Base-by-base conservation (phyloP, 2,329 filamentous ascomycete species). In the Hansfordia pulvinata region DNA sequence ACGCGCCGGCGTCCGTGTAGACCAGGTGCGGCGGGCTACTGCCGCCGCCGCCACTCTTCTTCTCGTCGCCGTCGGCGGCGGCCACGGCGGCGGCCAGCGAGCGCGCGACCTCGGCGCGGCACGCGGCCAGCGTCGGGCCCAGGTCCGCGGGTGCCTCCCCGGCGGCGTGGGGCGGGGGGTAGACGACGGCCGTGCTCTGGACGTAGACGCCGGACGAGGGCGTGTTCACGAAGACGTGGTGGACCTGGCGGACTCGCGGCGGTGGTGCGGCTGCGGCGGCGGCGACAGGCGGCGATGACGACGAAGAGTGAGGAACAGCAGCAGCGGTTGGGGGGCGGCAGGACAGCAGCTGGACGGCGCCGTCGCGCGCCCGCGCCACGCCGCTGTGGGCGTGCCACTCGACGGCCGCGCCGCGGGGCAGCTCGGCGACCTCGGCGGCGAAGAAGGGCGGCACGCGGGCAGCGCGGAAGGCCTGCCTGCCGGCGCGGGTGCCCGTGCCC, bases 331-430 rank as follows among this genome's bases (percentile, higher is more conserved):
- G 21, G 13, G 5, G 17, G 7, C 9, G 17, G 16, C 17, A 24
- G 8, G 30, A 27, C 26, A 29, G 30, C 16, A 45, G 20, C 16
- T 29, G 35, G 4, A 50, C 33, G 8, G 40, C 38, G 9, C 38
- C 44, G 6, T 31, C 18, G 10, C 21, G 36, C 10, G 52, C 32
- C 16, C 51, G 49, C 9, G 53, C 50, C 6, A 79, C 49, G 0
- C 82, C 80, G 3, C 70, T 45, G 30, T 77, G 68, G 2, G 64
- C 76, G 38, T 82, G 77, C 86, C 88, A 98, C 56, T 98, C 90
- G 8, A 94, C 70, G 19, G 62, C 62, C 16, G 78, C 77, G 10
- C 58, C 61, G 12, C 82, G 69, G 2, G 90, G 90, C 9, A 98
- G 61, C 36, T 75, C 69, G 22, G 76, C 65, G 2, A 94, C 79